phyloP scores from a whole-genome alignment of 768 basidiomycete genomes.

The Butyriboletus loyo region DNA sequence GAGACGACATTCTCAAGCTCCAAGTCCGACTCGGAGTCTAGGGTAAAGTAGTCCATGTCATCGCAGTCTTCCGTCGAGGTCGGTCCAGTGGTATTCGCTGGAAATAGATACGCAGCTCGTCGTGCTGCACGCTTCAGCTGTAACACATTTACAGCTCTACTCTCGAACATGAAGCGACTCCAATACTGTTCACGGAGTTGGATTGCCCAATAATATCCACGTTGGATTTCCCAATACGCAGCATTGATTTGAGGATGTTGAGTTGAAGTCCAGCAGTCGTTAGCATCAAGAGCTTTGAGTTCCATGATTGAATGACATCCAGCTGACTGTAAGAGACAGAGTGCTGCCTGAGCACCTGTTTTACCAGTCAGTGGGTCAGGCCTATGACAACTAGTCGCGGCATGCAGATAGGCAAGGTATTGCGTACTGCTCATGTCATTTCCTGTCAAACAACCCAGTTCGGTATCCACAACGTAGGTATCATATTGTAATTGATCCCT shows the following conservation, averaged over 20 bases:
- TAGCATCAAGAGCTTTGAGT: conserved; percentile 6
- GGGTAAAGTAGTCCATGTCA: background rate
- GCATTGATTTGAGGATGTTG: background rate
- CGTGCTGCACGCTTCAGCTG: background rate
- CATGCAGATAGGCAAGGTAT: conserved; percentile 41
- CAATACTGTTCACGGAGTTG: too few species aligned
- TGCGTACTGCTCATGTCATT: conserved; percentile 23
- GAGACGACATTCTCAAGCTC: background rate
- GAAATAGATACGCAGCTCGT: background rate
- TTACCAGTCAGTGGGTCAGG: conserved; percentile 41
- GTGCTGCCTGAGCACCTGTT: conserved; percentile 41
- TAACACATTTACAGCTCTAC: too few species aligned
- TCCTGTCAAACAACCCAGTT: conserved; percentile 16
- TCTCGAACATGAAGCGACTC: too few species aligned
- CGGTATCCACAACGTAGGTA: background rate
- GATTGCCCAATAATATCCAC: background rate
- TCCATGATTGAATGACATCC: conserved; percentile 37
- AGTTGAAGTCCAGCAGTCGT: background rate
- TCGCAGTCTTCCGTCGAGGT: background rate
- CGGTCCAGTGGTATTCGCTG: background rate
- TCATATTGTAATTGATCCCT: background rate
- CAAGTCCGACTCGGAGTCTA: background rate
- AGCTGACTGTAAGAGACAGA: conserved; percentile 25
- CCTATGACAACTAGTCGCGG: conserved; percentile 35
- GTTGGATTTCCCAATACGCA: background rate